Evolutionary conservation across 2,329 filamentous ascomycete species (phyloP).

Genomic region (Ophiostoma populinum): DNA sequence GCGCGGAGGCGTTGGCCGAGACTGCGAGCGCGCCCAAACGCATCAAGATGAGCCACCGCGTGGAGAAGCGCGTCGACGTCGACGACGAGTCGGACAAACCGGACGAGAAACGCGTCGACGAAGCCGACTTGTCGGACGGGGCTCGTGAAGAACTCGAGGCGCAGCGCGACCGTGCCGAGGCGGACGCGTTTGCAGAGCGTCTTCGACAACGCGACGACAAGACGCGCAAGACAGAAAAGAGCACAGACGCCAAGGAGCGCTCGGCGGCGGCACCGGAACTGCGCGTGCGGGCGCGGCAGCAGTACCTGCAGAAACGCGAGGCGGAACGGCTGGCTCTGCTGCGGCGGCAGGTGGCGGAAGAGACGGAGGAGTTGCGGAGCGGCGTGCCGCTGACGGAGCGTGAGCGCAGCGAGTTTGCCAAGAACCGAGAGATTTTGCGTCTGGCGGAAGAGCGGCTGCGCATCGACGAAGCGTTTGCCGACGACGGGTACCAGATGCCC

Average conservation of each 20-base stretch:
- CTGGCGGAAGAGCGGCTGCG: constrained; percentile 69
- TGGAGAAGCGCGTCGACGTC: constrained; percentile 21
- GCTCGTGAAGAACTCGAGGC: constrained; percentile 39
- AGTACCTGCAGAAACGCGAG: constrained; percentile 88
- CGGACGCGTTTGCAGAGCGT: constrained; percentile 64
- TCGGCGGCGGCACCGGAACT: constrained; percentile 63
- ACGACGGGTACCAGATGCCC: constrained; percentile 82
- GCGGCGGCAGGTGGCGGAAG: constrained; percentile 77
- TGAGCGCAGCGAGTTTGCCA: constrained; percentile 76
- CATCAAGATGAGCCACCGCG: constrained; percentile 39
- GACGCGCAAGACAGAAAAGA: constrained; percentile 49
- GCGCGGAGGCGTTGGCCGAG: constrained; percentile 44
- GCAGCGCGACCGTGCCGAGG: constrained; percentile 52
- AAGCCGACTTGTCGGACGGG: constrained; percentile 41
- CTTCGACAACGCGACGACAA: constrained; percentile 54
- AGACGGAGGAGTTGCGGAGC: constrained; percentile 62
- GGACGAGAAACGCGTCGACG: constrained; percentile 13
- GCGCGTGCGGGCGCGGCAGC: constrained; percentile 68
- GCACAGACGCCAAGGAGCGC: constrained; percentile 49
- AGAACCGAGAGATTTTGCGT: constrained; percentile 67
- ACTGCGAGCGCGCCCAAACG: constrained; percentile 59
- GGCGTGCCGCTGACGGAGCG: constrained; percentile 57
- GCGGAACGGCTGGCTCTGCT: constrained; percentile 71
- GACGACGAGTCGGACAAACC: not conserved
- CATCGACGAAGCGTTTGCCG: constrained; percentile 90